A percentile compares a stretch with the other conserved stretches of the same genome.
These are phyloP conservation scores for Daldinia loculata DNA, from an alignment of 495 filamentous ascomycete species.

Conservation along the genomic window DNA sequence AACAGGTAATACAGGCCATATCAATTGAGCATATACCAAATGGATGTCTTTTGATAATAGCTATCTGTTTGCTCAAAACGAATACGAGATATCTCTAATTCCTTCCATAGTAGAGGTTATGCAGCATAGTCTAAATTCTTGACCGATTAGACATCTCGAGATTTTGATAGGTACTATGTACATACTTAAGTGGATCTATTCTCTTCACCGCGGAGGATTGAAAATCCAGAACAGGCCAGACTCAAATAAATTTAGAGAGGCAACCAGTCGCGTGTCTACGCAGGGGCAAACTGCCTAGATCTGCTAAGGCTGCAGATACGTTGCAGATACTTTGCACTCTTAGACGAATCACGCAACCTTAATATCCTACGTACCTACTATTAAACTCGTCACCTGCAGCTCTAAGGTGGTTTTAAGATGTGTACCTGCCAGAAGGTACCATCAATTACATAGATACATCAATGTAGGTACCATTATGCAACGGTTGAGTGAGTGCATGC, in stretches of 20 bases:
- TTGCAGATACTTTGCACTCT: not conserved
- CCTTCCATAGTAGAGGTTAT: not conserved
- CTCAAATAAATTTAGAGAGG: conserved; percentile 1
- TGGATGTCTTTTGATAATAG: not conserved
- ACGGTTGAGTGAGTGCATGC: not conserved
- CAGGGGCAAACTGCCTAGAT: conserved; percentile 25
- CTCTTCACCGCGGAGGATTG: not conserved
- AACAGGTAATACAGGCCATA: too few relatives aligned
- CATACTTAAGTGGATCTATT: not conserved
- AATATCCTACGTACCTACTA: not conserved
- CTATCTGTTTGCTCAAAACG: not conserved
- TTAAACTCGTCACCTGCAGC: not conserved
- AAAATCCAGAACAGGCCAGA: not conserved
- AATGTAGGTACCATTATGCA: not conserved
- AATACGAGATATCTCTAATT: not conserved
- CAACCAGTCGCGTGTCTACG: conserved; percentile 22
- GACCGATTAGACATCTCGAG: not conserved
- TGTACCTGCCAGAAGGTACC: not conserved
- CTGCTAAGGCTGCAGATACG: conserved; percentile 34
- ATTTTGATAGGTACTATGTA: not conserved
- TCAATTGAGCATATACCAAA: too few relatives aligned
- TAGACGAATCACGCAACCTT: conserved; percentile 4
- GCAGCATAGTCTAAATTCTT: not conserved
- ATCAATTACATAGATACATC: too few relatives aligned
- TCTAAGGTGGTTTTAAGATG: not conserved